Conservation (phyloP, 2,329 filamentous ascomycete species). For the Zelopaecilomyces penicillatus region DNA sequence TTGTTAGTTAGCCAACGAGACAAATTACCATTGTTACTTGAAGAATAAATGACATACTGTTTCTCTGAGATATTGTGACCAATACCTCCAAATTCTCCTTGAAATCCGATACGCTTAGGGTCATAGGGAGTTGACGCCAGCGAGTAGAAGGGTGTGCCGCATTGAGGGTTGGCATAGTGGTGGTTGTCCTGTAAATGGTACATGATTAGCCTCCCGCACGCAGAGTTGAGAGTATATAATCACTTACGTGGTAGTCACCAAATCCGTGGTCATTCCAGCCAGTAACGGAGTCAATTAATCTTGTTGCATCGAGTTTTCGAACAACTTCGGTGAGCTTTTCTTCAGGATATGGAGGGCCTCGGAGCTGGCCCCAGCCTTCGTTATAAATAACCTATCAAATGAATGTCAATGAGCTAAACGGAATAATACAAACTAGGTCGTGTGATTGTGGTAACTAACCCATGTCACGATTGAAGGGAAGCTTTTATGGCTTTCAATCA, state of each 20-base stretch:
- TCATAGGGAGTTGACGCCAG: constrained; percentile 47
- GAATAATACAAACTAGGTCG: too few species aligned
- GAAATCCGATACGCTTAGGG: constrained; percentile 52
- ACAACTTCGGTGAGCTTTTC: constrained; percentile 47
- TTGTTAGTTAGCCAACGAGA: not conserved
- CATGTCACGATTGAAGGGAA: constrained; percentile 59
- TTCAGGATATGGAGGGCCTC: constrained; percentile 42
- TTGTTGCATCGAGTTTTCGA: constrained; percentile 50
- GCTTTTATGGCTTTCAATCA: constrained; percentile 55
- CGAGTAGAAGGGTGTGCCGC: constrained; percentile 61
- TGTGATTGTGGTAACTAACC: constrained; percentile 30
- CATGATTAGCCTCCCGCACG: not conserved
- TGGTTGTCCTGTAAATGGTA: constrained; percentile 49
- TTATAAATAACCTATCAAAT: constrained; percentile 53
- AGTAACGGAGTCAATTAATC: constrained; percentile 53
- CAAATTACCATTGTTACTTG: not conserved
- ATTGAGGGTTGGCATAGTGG: constrained; percentile 64
- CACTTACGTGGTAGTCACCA: constrained; percentile 48
- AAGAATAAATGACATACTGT: constrained; percentile 31
- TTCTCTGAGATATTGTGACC: constrained; percentile 56
- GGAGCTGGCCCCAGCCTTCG: constrained; percentile 61
- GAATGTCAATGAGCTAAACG: not conserved
- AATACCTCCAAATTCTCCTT: constrained; percentile 64
- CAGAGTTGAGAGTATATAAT: not conserved
- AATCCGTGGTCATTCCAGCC: constrained; percentile 63